phyloP scores from a whole-genome alignment of 805 yeast species.

The Candida fluviatilis region DNA sequence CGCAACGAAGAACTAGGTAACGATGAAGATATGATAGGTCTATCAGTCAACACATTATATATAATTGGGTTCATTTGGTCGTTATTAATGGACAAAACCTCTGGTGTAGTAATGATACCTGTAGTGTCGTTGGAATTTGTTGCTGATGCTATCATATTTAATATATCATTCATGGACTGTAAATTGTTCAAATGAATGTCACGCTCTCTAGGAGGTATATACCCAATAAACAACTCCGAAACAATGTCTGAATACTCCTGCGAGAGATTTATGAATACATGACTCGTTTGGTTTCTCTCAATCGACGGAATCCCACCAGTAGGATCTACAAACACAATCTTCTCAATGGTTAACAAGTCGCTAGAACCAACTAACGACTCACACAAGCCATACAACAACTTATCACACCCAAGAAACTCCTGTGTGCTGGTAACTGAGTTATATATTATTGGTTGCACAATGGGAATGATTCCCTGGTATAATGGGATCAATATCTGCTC shows the following conservation, averaged over 20 bases:
- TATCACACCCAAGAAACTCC: constrained; percentile 18
- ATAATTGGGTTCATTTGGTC: constrained; percentile 76
- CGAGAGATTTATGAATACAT: constrained; percentile 77
- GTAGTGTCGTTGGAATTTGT: constrained; percentile 46
- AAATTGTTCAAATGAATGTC: constrained; percentile 65
- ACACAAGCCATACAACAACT: constrained; percentile 23
- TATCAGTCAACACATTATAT: constrained; percentile 85
- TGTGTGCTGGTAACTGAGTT: constrained; percentile 28
- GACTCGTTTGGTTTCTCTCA: constrained; percentile 77
- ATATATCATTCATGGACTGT: constrained; percentile 54
- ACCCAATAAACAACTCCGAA: constrained; percentile 61
- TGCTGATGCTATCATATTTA: constrained; percentile 45
- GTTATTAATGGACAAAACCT: constrained; percentile 54
- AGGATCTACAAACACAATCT: constrained; percentile 72
- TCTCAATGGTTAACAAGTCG: constrained; percentile 61
- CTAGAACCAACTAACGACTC: constrained; percentile 20
- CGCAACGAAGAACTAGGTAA: constrained; percentile 62
- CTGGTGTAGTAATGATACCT: constrained; percentile 84
- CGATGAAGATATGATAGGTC: constrained; percentile 88
- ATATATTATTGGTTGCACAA: constrained; percentile 55
- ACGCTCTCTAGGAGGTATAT: constrained; percentile 39
- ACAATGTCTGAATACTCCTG: constrained; percentile 73
- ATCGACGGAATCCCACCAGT: constrained; percentile 89
- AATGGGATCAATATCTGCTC: constrained; percentile 36
- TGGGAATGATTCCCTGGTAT: constrained; percentile 53